Evolutionary conservation across 2,329 filamentous ascomycete species (phyloP), one percentile per base, ranked within the genome.

Genomic region (Drechslera avenae): DNA sequence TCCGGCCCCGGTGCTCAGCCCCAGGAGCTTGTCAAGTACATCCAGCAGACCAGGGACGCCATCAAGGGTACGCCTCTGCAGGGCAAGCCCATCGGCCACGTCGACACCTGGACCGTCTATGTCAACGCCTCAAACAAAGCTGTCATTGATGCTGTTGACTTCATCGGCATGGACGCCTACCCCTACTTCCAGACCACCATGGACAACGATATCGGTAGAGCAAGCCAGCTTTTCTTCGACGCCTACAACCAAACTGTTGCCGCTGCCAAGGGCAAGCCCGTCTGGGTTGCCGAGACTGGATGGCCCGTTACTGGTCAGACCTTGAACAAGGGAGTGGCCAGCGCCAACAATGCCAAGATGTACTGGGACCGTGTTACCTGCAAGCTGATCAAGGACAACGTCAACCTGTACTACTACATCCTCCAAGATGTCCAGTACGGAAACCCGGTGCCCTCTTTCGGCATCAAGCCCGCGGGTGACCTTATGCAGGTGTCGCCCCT

Each of bases 241-340:
- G 86, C 90, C 13, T 78, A 88, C 32, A 75, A 79, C 41, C 79
- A 81, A 52, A 89, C 88, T 28, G 73, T 81, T 56, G 74, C 69
- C 13, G 86, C 79, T 36, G 80, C 83, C 30, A 77, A 80, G 30
- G 83, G 83, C 68, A 93, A 91, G 81, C 79, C 83, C 14, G 83
- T 95, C 62, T 94, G 89, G 89, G 82, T 95, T 56, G 94, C 91
- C 21, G 91, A 96, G 81, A 94, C 90, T 13, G 91, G 91, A 59
- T 94, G 89, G 85, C 91, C 91, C 40, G 85, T 91, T 45, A 85
- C 80, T 64, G 91, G 91, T 48, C 76, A 82, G 58, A 80, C 77
- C 1, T 75, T 81, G 55, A 86, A 85, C 57, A 59, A 67, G 50
- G 89, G 84, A 33, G 80, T 87, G 8, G 79, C 91, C 5, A 86